Conservation (phyloP, 2,329 filamentous ascomycete species). For the Microcyclospora tardicrescens region DNA sequence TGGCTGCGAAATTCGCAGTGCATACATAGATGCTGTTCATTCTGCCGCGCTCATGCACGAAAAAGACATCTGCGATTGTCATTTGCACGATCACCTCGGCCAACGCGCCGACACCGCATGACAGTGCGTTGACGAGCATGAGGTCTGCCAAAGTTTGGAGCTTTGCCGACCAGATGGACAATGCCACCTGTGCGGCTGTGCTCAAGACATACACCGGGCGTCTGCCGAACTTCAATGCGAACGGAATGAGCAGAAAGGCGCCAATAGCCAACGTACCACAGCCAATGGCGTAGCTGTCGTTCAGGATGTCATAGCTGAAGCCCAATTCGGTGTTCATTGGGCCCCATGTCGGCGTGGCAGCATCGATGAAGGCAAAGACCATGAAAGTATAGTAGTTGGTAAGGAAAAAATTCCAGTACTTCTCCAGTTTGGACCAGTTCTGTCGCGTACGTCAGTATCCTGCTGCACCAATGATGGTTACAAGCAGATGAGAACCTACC, state of each 20-base stretch:
- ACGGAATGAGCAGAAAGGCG: conserved; percentile 37
- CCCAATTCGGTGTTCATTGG: conserved; percentile 31
- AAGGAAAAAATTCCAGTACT: conserved; percentile 30
- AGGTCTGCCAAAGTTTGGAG: conserved; percentile 31
- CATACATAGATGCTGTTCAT: conserved; percentile 38
- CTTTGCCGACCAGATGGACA: conserved; percentile 36
- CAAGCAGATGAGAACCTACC: conserved; percentile 13
- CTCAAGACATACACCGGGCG: conserved; percentile 39
- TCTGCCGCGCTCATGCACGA: conserved; percentile 32
- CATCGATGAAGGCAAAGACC: conserved; percentile 30
- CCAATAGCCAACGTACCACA: conserved; percentile 37
- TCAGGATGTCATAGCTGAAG: conserved; percentile 30
- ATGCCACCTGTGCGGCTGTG: conserved; percentile 35
- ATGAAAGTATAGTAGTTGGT: conserved; percentile 31
- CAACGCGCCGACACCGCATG: conserved; percentile 32
- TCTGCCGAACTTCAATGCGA: conserved; percentile 39
- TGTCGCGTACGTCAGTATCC: conserved; percentile 7
- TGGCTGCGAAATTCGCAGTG: conserved; percentile 23
- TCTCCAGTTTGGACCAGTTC: conserved; percentile 34
- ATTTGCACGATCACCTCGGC: conserved; percentile 42
- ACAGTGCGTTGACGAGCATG: conserved; percentile 31
- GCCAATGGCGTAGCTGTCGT: conserved; percentile 33
- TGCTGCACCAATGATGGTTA: not conserved
- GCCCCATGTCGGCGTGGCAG: conserved; percentile 32
- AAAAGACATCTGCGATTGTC: conserved; percentile 34